Base-by-base conservation (phyloP, 805 yeast species). In the Teunomyces lycoperdinae region DNA sequence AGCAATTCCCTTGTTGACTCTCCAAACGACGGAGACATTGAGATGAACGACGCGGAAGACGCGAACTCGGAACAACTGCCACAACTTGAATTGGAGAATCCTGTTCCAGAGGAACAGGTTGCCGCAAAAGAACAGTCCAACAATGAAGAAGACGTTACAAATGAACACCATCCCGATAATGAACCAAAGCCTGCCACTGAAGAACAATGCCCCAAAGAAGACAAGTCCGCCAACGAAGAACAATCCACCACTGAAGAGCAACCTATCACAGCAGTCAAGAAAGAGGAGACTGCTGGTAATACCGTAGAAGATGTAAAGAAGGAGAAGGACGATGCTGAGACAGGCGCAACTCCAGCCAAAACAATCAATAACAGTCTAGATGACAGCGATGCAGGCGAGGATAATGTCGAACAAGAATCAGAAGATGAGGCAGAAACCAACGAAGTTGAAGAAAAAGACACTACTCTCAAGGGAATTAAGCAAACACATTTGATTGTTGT, bases 401-500 rank as follows among this genome's bases (percentile, higher is more conserved):
- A 44, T 10, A 17, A 17, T 9, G 16, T 40, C 32, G 32, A 40
- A 11, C 42, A 39, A 9, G 47, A 29, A 4, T 13, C 42, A 8
- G 43, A 45, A 30, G 33, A 17, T 11, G 48, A 26, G 6, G 40
- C 11, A 30, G 45, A 33, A n/a, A 31, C 27, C n/a, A 33, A 46
- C 17, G 46, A 46, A 42, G 43, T 8, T 7, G 34, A 44, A 10
- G 43, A 38, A 9, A 27, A 44, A 9, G 46, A 32, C 2, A 14
- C 7, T 4, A 33, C 28, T 17, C 16, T 16, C 14, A 33, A 32
- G 7, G 39, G 34, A 14, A 42, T 58, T 28, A 67, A 68, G 48
- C 97, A 91, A 67, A 82, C 96, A 0, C 96, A 89, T 61, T 81
- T 90, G 0, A 84, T 90, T 40, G 84, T 90, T 3, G 74, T 90